Evolutionary conservation across 192 early-diverging fungal species (phyloP).

Genomic region (Diversispora epigaea): DNA sequence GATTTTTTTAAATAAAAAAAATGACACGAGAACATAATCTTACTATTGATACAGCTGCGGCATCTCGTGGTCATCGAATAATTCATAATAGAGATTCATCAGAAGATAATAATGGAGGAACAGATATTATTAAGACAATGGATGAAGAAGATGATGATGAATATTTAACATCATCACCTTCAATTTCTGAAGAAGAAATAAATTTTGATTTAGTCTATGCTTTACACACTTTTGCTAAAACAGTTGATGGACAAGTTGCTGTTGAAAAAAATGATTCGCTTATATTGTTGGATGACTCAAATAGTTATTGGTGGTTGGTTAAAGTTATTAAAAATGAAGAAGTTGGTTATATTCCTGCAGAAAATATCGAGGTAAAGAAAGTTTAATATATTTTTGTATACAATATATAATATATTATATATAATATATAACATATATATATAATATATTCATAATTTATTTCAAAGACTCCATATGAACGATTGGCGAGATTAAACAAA

Average conservation of each 20-base stretch:
- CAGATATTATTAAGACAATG: slow-evolving; percentile 37
- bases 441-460: background rate
- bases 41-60: slow-evolving; percentile 25
- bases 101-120: background rate
- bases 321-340: slow-evolving; percentile 66
- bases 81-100: background rate
- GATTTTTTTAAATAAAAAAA: background rate
- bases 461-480: slow-evolving; percentile 73
- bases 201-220: slow-evolving; percentile 81
- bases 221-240: slow-evolving; percentile 81
- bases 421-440: background rate
- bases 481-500: slow-evolving; percentile 77
- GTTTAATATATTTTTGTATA: background rate
- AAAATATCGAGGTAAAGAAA: slow-evolving; percentile 73
- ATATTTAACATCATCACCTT: slow-evolving; percentile 40
- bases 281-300: slow-evolving; percentile 78
- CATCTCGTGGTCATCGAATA: background rate
- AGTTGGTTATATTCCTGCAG: slow-evolving; percentile 88
- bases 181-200: slow-evolving; percentile 63
- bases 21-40: slow-evolving; percentile 23
- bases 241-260: slow-evolving; percentile 80
- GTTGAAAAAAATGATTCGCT: slow-evolving; percentile 78
- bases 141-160: slow-evolving; percentile 43
- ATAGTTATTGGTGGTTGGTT: slow-evolving; percentile 82
- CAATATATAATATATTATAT: background rate